Base-by-base conservation (phyloP, 2,329 filamentous ascomycete genomes). In the Tolypocladium tundrense region DNA sequence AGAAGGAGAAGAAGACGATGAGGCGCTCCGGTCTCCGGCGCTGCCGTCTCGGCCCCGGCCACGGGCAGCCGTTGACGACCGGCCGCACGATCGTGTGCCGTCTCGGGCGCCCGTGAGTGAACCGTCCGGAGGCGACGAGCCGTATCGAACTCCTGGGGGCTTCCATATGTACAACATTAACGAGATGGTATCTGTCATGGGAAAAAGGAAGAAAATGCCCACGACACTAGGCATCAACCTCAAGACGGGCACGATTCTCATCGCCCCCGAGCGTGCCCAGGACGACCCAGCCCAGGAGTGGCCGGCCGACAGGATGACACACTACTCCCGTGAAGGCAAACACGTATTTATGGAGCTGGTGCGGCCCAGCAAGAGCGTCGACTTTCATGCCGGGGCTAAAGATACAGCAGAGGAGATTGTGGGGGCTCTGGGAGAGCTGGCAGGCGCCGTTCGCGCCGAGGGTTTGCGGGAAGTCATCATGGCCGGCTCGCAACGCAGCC, bases 141-240 rank as follows among this genome's bases (percentile, higher is more conserved):
- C 78, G 19, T 75, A 76, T 42, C 70, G 71, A 37, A 86, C 87
- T 2, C 89, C 90, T 6, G 89, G 90, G 21, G 90, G 90, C 2
- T 97, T 92, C 69, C 92, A 95, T 68, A 80, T 97, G 72, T 97
- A 97, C 75, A 97, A 96, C 66, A 92, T 97, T 66, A 96, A 92
- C 69, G 93, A 97, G 74, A 96, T 96, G 88, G 85, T 96, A 5
- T 93, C 91, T n/a, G 85, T 94, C 51, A 92, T 96, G 85, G 93
- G 93, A 58, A 96, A 96, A 77, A 88, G 90, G 67, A 96, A 96
- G 79, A 97, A 97, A 76, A 94, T 97, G 90, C 91, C 93, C 1
- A 96, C 91, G n/a, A 96, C 90, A 0, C 74, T 97, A 42, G 93
- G 93, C n/a, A 88, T 97, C 68, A 97, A 97, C 69, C 79, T 94